A percentile compares a stretch with the other conserved stretches of the same genome.
phyloP scores from a whole-genome alignment of 2,329 filamentous ascomycete genomes.

The Metarhizium robertsii region DNA sequence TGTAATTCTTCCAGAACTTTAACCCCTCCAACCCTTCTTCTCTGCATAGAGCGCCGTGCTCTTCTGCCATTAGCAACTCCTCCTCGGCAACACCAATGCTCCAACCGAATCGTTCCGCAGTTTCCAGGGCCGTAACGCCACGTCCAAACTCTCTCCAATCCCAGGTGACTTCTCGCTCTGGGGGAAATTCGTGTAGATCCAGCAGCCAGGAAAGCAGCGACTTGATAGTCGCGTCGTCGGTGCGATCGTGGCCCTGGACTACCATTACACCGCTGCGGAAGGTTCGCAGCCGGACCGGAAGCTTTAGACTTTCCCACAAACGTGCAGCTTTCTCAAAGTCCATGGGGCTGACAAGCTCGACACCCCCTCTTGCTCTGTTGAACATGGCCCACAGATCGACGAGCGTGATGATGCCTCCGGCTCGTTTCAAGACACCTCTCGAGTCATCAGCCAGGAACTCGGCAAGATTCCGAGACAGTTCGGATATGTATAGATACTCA shows the following conservation, averaged over 20 bases:
- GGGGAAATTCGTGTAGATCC: conserved; percentile 58
- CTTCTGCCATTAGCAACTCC: conserved; percentile 95
- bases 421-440: conserved; percentile 64
- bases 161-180: conserved; percentile 58
- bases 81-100: conserved; percentile 93
- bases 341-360: conserved; percentile 83
- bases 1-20: conserved; percentile 84
- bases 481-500: conserved; percentile 81
- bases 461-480: conserved; percentile 73
- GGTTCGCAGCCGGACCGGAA: conserved; percentile 77
- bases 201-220: conserved; percentile 69
- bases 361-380: conserved; percentile 84
- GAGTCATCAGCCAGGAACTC: conserved; percentile 85
- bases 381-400: conserved; percentile 93
- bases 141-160: conserved; percentile 71
- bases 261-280: conserved; percentile 95
- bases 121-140: conserved; percentile 83
- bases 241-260: conserved; percentile 79
- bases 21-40: conserved; percentile 88
- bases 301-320: conserved; percentile 77
- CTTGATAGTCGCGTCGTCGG: conserved; percentile 80
- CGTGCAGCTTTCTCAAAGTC: conserved; percentile 87
- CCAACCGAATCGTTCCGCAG: conserved; percentile 87
- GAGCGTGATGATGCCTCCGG: conserved; percentile 80
- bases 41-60: conserved; percentile 75